Evolutionary conservation across 768 basidiomycete species (phyloP), one percentile per base, ranked within the genome.

Genomic region (Kockovaella imperatae): DNA sequence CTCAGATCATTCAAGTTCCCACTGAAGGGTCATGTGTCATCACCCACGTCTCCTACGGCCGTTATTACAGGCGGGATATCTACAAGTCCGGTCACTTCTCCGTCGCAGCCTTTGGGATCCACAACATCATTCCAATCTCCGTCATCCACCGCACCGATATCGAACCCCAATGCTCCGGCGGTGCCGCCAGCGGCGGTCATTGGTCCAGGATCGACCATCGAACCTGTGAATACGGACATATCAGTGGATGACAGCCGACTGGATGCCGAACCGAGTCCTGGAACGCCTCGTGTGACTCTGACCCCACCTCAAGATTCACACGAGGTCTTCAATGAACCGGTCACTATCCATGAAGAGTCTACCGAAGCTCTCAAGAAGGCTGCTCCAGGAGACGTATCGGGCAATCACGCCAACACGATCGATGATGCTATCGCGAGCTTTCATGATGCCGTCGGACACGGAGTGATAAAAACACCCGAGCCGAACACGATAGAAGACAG

Each of bases 1-100:
- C 17, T 3, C 30, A 62, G 68, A 10, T 50, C 53, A 4, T 70
- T 70, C 60, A 68, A 64, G 40, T 70, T 70, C 56, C 68, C 68
- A 1, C 31, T 64, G 18, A 46, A 39, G n/a, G 38, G 23, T 15
- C 32, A 30, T 38, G 11, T 11, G 18, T 35, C 43, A 13, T n/a
- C 32, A n/a, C 26, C 28, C 17, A 34, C 42, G 10, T 43, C 48
- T 11, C 15, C 42, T n/a, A 14, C 48, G 10, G n/a, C 48, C 8
- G 25, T 34, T 10, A 34, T 17, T 3, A 31, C 51, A 7, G 30
- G 45, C 5, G 41, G 7, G 13, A 5, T 28, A 14, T 23, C 21
- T 34, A n/a, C 32, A 34, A 34, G n/a, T 11, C 17, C 28, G 26
- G 18, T 6, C 34, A n/a, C 17, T 13, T 14, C 11, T 31, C 29